Evolutionary conservation across 306 rosid species (phyloP).

Genomic region (Glycine soja): DNA sequence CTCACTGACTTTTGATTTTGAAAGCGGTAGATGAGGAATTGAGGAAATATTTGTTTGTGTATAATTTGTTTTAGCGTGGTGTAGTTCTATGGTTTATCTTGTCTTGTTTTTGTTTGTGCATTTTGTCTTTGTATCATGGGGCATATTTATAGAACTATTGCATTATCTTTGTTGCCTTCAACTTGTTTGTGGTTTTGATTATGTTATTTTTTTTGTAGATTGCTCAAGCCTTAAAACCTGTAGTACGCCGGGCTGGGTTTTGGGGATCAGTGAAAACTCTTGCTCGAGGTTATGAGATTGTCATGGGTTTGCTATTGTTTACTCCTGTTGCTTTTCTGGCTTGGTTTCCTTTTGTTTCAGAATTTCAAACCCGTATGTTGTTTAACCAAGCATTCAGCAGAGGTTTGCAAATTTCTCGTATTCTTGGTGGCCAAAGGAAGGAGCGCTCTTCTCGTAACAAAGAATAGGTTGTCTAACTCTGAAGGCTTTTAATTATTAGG

Average conservation of each 20-base stretch:
- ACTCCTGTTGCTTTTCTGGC: slow-evolving; percentile 61
- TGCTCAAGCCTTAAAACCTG: slow-evolving; percentile 54
- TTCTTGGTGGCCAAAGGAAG: slow-evolving; percentile 60
- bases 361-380: slow-evolving; percentile 63
- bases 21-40: slow-evolving; percentile 14
- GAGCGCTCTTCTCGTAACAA: slow-evolving; percentile 55
- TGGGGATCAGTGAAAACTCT: slow-evolving; percentile 64
- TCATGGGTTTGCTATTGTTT: slow-evolving; percentile 64
- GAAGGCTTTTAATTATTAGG: too few relatives aligned
- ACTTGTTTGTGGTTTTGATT: slow-evolving; percentile 11
- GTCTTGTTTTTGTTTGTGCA: too few relatives aligned
- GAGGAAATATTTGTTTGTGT: neutral
- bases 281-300: slow-evolving; percentile 60
- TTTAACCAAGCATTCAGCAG: slow-evolving; percentile 66
- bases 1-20: neutral
- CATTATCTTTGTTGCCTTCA: neutral
- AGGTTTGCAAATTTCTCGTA: slow-evolving; percentile 64
- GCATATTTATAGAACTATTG: too few relatives aligned
- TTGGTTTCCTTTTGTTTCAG: slow-evolving; percentile 66
- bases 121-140: too few relatives aligned
- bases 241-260: slow-evolving; percentile 54
- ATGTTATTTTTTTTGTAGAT: slow-evolving; percentile 44
- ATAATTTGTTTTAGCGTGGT: neutral
- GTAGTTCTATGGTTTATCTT: too few relatives aligned
- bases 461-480: slow-evolving; percentile 40